Conservation (phyloP, 2,329 filamentous ascomycete species). For the Podosphaera leucotricha region DNA sequence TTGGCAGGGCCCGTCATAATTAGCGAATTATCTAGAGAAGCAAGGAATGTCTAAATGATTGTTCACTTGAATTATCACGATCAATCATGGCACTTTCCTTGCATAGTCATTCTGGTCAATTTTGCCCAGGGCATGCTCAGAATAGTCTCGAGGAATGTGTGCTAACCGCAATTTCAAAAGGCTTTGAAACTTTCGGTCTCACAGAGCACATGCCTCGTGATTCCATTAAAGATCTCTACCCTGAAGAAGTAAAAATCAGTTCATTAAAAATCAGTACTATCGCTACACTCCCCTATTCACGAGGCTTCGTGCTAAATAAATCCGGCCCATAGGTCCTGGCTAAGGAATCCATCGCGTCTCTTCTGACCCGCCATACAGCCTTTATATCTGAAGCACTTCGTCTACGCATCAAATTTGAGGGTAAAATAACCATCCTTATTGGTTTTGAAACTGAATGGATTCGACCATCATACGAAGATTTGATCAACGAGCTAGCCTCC, state of each 20-base stretch:
- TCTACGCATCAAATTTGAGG: constrained; percentile 44
- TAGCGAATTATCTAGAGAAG: no score
- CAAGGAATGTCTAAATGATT: no score
- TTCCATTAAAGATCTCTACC: constrained; percentile 55
- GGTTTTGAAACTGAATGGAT: constrained; percentile 93
- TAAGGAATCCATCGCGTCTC: constrained; percentile 18
- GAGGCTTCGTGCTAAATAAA: background rate
- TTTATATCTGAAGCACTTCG: constrained; percentile 57
- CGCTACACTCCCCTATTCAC: no score
- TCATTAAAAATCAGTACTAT: background rate
- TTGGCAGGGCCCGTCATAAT: no score
- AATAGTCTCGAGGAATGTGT: constrained; percentile 68
- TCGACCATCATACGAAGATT: constrained; percentile 32
- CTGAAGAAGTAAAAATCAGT: constrained; percentile 44
- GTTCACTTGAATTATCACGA: no score
- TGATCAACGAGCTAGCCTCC: constrained; percentile 34
- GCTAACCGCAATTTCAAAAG: constrained; percentile 49
- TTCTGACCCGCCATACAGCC: constrained; percentile 35
- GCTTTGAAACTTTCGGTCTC: constrained; percentile 64
- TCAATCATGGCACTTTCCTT: constrained; percentile 75
- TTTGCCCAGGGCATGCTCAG: constrained; percentile 76
- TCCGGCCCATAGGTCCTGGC: background rate
- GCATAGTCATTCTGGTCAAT: constrained; percentile 94
- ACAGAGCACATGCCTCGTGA: constrained; percentile 90
- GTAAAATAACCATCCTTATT: constrained; percentile 55